Conservation (phyloP, 345 rosid species). For the Gossypioides kirkii region DNA sequence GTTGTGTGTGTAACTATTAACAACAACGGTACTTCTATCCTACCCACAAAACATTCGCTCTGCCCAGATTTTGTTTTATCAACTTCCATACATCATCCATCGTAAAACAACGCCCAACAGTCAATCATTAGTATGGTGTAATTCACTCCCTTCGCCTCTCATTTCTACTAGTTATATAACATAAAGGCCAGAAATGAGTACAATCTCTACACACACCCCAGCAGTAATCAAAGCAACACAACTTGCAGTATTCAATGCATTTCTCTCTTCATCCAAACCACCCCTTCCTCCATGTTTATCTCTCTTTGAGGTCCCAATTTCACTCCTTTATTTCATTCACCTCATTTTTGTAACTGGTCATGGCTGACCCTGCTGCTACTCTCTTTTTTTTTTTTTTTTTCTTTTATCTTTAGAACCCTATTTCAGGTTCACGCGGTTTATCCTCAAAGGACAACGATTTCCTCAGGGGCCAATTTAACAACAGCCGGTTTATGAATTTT, state of each 20-base stretch:
- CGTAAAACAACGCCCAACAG: too few relatives aligned
- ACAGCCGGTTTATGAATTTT: conserved; percentile 17
- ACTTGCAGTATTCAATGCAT: conserved; percentile 24
- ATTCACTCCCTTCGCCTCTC: not conserved
- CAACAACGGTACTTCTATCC: not conserved
- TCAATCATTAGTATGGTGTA: not conserved
- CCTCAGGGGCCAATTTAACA: conserved; percentile 39
- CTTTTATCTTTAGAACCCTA: conserved; percentile 30
- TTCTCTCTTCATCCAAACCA: conserved; percentile 26
- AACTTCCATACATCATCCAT: not conserved
- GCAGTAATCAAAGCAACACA: conserved; percentile 17
- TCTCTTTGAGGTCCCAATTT: conserved; percentile 30
- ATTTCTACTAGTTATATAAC: not conserved
- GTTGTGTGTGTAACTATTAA: not conserved
- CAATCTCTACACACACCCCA: conserved; percentile 30
- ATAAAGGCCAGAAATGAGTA: conserved; percentile 23
- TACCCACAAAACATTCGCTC: not conserved
- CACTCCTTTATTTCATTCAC: not conserved
- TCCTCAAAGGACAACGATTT: conserved; percentile 42
- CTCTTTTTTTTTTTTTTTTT: too few relatives aligned
- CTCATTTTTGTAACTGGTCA: not conserved
- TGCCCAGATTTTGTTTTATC: conserved; percentile 5
- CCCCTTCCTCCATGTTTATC: conserved; percentile 23
- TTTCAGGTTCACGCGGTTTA: conserved; percentile 37
- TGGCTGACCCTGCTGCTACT: not conserved